Conservation (phyloP, 768 basidiomycete genomes). For the Hirschioporus abietinus region DNA sequence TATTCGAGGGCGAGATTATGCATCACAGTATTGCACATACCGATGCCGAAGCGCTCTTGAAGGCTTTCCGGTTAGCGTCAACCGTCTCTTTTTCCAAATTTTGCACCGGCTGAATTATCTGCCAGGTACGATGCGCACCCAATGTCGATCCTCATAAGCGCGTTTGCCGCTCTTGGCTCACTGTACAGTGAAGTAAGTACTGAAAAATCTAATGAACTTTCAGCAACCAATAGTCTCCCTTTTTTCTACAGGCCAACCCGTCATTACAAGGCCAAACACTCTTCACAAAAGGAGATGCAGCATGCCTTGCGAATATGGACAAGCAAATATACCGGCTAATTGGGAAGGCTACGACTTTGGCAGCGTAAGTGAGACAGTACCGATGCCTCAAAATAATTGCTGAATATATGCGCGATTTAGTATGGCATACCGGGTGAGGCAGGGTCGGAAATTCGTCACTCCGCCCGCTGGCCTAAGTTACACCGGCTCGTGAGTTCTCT, state of each 20-base stretch:
- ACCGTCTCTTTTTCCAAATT: conserved; percentile 5
- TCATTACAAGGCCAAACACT: conserved; percentile 83
- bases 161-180: conserved; percentile 83
- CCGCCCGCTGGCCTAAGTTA: conserved; percentile 82
- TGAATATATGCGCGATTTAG: conserved; percentile 28
- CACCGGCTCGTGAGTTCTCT: conserved; percentile 62
- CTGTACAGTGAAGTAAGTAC: conserved; percentile 64
- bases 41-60: conserved; percentile 65
- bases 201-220: background rate
- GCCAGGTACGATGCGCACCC: conserved; percentile 85
- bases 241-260: conserved; percentile 47
- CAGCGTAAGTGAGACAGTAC: conserved; percentile 51
- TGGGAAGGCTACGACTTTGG: conserved; percentile 84
- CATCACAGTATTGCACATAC: conserved; percentile 67
- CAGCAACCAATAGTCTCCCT: conserved; percentile 10
- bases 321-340: conserved; percentile 88
- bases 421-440: conserved; percentile 91
- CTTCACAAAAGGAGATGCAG: conserved; percentile 61
- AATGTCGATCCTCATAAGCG: conserved; percentile 85
- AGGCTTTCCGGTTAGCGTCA: conserved; percentile 50
- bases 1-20: conserved; percentile 73
- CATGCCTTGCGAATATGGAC: conserved; percentile 76
- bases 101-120: background rate
- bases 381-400: background rate
- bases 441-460: conserved; percentile 82